Percentiles rank a stretch among this genome's conserved stretches.
phyloP scores from a whole-genome alignment of 768 basidiomycete genomes.

The Termitomyces sp. region DNA sequence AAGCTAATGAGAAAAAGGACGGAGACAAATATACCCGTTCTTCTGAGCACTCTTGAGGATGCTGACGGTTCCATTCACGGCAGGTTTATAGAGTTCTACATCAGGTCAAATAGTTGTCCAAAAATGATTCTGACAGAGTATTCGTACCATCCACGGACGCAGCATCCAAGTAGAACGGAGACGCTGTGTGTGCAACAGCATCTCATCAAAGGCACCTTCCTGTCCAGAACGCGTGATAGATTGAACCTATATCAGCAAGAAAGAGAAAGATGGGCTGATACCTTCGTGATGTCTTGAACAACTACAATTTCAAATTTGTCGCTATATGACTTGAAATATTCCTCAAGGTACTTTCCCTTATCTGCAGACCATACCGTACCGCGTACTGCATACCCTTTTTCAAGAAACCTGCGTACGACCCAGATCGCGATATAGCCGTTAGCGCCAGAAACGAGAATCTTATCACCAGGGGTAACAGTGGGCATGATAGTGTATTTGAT shows the following conservation, averaged over 20 bases:
- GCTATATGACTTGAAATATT: conserved; percentile 21
- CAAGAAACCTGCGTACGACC: conserved; percentile 26
- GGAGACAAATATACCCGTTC: conserved; percentile 35
- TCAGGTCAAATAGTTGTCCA: not conserved
- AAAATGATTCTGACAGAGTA: too few species aligned
- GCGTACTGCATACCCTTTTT: conserved; percentile 25
- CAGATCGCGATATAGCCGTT: conserved; percentile 29
- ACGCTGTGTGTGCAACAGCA: conserved; percentile 61
- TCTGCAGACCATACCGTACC: conserved; percentile 24
- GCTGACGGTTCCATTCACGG: conserved; percentile 65
- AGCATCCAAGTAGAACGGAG: conserved; percentile 47
- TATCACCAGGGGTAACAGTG: conserved; percentile 17
- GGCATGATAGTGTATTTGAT: conserved; percentile 16
- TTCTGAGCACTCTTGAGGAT: conserved; percentile 59
- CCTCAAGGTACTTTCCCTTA: conserved; percentile 22
- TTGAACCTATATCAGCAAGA: not conserved
- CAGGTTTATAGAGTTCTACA: conserved; percentile 64
- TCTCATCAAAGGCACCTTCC: conserved; percentile 67
- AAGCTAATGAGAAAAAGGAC: not conserved
- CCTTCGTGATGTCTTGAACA: conserved; percentile 26
- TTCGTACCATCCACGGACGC: conserved; percentile 31
- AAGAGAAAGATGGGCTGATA: not conserved
- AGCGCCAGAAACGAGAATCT: conserved; percentile 28
- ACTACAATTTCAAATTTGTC: conserved; percentile 25
- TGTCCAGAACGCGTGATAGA: conserved; percentile 17